Conservation (phyloP, 2,329 filamentous ascomycete species). For the Mycosphaerella sp. region DNA sequence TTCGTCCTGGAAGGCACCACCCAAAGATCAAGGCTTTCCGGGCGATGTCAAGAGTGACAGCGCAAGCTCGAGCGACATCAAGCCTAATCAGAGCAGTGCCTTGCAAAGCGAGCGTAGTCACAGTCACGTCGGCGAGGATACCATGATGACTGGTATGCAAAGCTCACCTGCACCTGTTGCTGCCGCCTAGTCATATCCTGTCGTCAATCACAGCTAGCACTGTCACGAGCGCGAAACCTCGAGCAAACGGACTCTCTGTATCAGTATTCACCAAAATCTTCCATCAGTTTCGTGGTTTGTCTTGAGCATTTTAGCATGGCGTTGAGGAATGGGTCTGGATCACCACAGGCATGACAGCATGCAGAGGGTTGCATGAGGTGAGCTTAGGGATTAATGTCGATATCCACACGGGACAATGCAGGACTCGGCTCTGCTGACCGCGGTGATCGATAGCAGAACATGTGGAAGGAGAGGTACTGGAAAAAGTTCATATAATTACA, state of each 20-base stretch:
- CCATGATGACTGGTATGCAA: slow-evolving; percentile 29
- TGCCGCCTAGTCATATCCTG: neutral
- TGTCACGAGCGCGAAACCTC: neutral
- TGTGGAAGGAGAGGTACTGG: neutral
- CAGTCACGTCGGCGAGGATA: slow-evolving; percentile 39
- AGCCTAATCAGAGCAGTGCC: slow-evolving; percentile 50
- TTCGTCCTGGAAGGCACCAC: slow-evolving; percentile 73
- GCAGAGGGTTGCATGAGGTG: neutral
- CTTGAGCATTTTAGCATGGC: slow-evolving; percentile 14
- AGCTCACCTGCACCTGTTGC: slow-evolving; percentile 33
- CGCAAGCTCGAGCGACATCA: slow-evolving; percentile 50
- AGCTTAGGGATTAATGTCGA: neutral
- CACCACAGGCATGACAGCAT: neutral
- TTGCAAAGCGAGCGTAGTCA: slow-evolving; percentile 55
- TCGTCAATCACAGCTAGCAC: neutral
- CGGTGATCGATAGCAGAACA: neutral
- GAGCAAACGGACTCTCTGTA: neutral
- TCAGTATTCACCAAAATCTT: neutral
- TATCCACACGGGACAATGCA: neutral
- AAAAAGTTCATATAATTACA: too few species aligned
- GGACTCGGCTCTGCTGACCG: neutral
- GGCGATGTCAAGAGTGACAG: slow-evolving; percentile 56
- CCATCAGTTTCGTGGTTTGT: neutral
- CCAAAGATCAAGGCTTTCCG: slow-evolving; percentile 48
- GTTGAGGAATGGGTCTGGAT: slow-evolving; percentile 5